Conservation (phyloP, 148 eudicot species). For the Polygonum maritimum region DNA sequence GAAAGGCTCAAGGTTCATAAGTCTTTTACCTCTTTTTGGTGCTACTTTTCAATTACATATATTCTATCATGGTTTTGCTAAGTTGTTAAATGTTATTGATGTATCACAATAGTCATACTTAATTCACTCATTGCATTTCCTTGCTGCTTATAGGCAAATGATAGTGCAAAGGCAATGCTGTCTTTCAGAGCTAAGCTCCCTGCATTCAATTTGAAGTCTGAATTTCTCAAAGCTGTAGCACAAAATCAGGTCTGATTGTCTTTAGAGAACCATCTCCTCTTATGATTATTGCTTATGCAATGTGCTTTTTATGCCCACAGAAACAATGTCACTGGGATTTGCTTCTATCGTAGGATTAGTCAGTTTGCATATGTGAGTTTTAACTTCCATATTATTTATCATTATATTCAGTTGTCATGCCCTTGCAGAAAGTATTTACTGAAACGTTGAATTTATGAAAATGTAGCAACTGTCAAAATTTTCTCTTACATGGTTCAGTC, state of each 20-base stretch:
- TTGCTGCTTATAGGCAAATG: slow-evolving; percentile 39
- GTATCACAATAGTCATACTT: background rate
- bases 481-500: background rate
- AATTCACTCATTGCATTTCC: background rate
- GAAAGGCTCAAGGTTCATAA: slow-evolving; percentile 59
- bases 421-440: background rate
- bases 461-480: background rate
- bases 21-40: background rate
- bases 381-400: background rate
- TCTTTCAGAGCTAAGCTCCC: slow-evolving; percentile 85
- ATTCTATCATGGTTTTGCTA: background rate
- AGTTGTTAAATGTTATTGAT: background rate
- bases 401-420: background rate
- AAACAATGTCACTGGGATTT: background rate
- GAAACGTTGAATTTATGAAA: background rate
- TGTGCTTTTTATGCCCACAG: background rate
- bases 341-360: background rate
- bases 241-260: slow-evolving; percentile 52
- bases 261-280: background rate
- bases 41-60: background rate
- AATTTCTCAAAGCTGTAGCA: slow-evolving; percentile 84
- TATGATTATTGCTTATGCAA: background rate
- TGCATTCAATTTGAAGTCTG: slow-evolving; percentile 65
- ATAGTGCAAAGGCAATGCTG: slow-evolving; percentile 53
- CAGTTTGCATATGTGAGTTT: background rate